Evolutionary conservation across 306 rosid species (phyloP), one percentile per base, ranked within the genome.

Genomic region (Calophaca sinica): DNA sequence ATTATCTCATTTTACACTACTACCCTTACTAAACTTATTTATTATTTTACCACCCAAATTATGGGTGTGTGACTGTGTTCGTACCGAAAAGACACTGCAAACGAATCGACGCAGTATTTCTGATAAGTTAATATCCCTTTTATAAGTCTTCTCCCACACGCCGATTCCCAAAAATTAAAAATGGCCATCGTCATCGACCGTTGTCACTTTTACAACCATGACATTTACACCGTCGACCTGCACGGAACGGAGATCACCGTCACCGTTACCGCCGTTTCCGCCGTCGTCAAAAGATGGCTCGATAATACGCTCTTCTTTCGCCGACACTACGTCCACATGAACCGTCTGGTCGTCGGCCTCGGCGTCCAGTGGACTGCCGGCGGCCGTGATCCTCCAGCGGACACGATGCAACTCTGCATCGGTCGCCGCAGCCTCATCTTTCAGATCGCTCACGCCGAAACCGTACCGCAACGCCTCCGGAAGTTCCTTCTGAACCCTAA

Each of bases 351-450:
- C 15, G 81, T 82, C 14, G 90, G 88, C 8, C 83, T 84, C 66
- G 88, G 87, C 50, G 75, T 87, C 10, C 88, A 87, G 46, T 87
- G 88, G 88, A 76, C 77, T 4, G 80, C 88, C 1, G 13, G 45
- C 12, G 0, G 2, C 2, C 2, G 0, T 0, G 5, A 29, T 9
- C 5, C 48, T 38, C 81, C 86, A 61, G 78, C 80, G 20, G 84
- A 82, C 9, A 60, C 72, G 0, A 65, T 87, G 68, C 88, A 84
- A 41, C 68, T 87, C 50, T 81, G 86, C 75, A 42, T 84, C 15
- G 87, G 87, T 26, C 35, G 42, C 32, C 73, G 79, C 15, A 81
- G 86, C 69, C 88, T 87, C 33, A 44, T 84, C 29, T 72, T 65
- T 49, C 88, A 84, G 53, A 66, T 87, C 3, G 7, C 41, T 20